Percentiles rank a stretch among this genome's conserved stretches.
Conservation (phyloP, 2,329 filamentous ascomycete genomes). For the Colletotrichum eleusines region DNA sequence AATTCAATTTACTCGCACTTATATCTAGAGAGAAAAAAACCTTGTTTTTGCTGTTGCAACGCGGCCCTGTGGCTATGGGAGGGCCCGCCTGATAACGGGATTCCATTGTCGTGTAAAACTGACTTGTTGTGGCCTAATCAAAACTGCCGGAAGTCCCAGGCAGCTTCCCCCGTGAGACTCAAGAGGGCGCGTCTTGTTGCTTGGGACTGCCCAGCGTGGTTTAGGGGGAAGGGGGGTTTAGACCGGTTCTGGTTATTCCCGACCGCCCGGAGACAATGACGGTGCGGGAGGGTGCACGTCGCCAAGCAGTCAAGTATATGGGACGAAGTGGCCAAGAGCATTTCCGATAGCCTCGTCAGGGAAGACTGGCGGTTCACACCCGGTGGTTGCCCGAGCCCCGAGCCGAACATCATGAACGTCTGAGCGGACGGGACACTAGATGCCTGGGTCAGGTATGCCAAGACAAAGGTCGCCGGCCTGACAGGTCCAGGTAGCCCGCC, state of each 20-base stretch:
- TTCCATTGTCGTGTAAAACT: neutral
- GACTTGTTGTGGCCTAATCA: too few relatives aligned
- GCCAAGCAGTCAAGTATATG: neutral
- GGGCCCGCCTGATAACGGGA: neutral
- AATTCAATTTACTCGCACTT: slow-evolving; percentile 19
- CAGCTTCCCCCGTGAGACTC: neutral
- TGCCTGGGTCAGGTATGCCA: neutral
- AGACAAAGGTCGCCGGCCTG: neutral
- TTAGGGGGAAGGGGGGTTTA: too few relatives aligned
- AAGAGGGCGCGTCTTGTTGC: neutral
- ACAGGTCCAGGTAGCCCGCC: neutral
- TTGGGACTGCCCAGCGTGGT: neutral
- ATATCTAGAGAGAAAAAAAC: neutral
- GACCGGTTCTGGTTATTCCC: neutral
- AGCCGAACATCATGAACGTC: neutral
- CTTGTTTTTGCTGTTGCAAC: neutral
- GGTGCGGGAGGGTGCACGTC: neutral
- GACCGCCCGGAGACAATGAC: neutral
- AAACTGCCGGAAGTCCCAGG: neutral
- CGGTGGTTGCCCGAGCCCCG: neutral
- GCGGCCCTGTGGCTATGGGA: neutral
- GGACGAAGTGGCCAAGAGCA: neutral
- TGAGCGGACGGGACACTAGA: neutral
- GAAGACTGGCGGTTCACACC: neutral
- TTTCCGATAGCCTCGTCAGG: neutral